Evolutionary conservation across 257 asterid genomes (phyloP).

Genomic region (Ehretia macrophylla): DNA sequence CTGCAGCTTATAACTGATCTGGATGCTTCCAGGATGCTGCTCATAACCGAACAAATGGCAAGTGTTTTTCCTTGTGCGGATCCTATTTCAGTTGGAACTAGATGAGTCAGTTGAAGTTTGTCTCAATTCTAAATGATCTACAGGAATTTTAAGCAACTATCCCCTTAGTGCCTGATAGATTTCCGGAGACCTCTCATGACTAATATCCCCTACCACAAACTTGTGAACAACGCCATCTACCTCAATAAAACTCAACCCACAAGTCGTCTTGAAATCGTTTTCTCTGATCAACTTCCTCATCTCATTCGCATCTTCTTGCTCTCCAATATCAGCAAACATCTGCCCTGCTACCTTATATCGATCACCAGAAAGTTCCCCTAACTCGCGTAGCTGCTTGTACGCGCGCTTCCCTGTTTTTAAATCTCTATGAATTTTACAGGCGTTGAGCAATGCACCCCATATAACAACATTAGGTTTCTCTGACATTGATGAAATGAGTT

Average conservation of each 20-base stretch:
- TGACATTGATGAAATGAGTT: conserved; percentile 19
- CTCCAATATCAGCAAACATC: conserved; percentile 15
- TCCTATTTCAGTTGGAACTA: too few species aligned
- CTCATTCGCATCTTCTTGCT: conserved; percentile 7
- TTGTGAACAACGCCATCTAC: conserved; percentile 27
- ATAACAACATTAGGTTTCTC: conserved; percentile 20
- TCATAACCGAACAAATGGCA: too few species aligned
- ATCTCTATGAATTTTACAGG: conserved; percentile 23
- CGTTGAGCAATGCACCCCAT: conserved; percentile 28
- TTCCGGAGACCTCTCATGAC: conserved; percentile 11
- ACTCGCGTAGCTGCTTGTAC: conserved; percentile 4
- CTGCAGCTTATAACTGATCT: too few species aligned
- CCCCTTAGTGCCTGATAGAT: conserved; percentile 15
- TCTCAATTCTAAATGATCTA: too few species aligned
- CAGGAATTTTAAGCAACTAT: too few species aligned
- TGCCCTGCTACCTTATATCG: conserved; percentile 21
- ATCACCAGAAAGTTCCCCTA: conserved; percentile 16
- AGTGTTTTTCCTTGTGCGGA: too few species aligned
- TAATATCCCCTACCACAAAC: conserved; percentile 25
- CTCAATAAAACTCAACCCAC: conserved; percentile 25
- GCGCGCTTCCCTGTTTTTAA: conserved; percentile 14
- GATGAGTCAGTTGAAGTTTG: too few species aligned
- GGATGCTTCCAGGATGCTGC: too few species aligned
- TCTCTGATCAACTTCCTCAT: conserved; percentile 3
- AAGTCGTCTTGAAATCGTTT: neutral